Evolutionary conservation across 1,139 yeast species (phyloP).

Genomic region (Blastobotrys malaysiensis): DNA sequence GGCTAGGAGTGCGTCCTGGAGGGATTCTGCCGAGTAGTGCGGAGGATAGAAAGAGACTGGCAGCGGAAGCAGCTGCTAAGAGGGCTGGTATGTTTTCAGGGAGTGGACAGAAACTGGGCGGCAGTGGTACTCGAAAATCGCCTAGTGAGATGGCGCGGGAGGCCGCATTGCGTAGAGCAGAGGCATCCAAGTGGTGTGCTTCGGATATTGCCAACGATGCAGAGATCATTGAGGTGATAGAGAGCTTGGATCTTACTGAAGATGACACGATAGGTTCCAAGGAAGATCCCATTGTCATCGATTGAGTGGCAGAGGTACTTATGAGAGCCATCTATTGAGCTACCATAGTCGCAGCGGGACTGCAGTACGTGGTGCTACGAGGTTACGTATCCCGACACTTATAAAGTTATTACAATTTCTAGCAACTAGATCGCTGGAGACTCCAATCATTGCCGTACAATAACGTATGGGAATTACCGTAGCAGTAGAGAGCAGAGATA

Average conservation of each 20-base stretch:
- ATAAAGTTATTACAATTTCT: no score
- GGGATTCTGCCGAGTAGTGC: neutral
- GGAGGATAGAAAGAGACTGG: conserved; percentile 17
- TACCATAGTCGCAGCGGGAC: no score
- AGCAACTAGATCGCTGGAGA: no score
- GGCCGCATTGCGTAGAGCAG: conserved; percentile 63
- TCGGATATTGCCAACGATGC: neutral
- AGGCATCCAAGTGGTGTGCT: conserved; percentile 55
- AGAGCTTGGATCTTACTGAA: neutral
- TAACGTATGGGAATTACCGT: no score
- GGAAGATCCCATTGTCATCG: no score
- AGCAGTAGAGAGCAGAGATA: no score
- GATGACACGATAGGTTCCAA: no score
- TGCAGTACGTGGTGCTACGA: no score
- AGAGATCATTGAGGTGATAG: conserved; percentile 5
- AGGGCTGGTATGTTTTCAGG: conserved; percentile 20
- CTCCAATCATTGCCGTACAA: no score
- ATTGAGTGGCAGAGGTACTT: no score
- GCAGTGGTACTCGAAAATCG: conserved; percentile 18
- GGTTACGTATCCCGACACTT: no score
- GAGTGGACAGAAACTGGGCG: conserved; percentile 24
- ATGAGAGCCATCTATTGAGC: no score
- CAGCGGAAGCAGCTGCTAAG: conserved; percentile 16
- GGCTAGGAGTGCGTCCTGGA: conserved; percentile 40
- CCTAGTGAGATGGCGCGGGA: conserved; percentile 48